phyloP scores from a whole-genome alignment of 495 filamentous ascomycete genomes.

The Apiosordaria backusii region DNA sequence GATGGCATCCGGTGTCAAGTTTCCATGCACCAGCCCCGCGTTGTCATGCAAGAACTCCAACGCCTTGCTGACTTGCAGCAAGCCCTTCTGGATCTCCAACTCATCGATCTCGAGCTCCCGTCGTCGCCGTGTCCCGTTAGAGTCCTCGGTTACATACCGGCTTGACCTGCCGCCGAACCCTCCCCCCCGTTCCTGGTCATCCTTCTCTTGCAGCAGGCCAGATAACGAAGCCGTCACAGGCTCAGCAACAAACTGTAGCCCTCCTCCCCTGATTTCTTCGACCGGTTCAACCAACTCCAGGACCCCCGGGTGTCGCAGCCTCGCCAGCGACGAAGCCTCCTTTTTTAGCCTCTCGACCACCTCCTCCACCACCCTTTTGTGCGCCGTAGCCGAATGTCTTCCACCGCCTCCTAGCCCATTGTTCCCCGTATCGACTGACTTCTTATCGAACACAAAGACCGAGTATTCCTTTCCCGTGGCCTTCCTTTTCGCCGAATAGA shows the following conservation, averaged over 20 bases:
- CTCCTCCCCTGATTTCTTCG: constrained; percentile 85
- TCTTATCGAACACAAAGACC: constrained; percentile 91
- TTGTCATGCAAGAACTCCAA: constrained; percentile 96
- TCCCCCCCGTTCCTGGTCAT: constrained; percentile 72
- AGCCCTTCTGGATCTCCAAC: constrained; percentile 92
- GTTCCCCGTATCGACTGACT: constrained; percentile 61
- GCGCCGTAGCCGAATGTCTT: constrained; percentile 34
- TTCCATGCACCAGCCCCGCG: constrained; percentile 87
- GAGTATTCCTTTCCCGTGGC: constrained; percentile 82
- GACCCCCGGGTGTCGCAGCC: constrained; percentile 83
- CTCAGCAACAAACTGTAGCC: constrained; percentile 94
- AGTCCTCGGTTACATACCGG: constrained; percentile 78
- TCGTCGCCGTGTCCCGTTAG: constrained; percentile 66
- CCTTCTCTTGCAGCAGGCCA: constrained; percentile 78
- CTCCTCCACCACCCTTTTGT: constrained; percentile 81
- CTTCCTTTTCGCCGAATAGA: constrained; percentile 96
- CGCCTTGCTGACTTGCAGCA: constrained; percentile 89
- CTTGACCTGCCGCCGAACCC: constrained; percentile 64
- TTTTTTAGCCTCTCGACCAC: constrained; percentile 86
- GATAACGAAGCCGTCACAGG: constrained; percentile 83
- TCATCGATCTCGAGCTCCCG: constrained; percentile 94
- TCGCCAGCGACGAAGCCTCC: constrained; percentile 81
- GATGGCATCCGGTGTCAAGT: constrained; percentile 92
- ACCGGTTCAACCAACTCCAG: constrained; percentile 92
- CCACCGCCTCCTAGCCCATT: neutral